These are phyloP conservation scores for Pichia deserticola DNA, from an alignment of 805 yeast genomes.

Conservation along the genomic window DNA sequence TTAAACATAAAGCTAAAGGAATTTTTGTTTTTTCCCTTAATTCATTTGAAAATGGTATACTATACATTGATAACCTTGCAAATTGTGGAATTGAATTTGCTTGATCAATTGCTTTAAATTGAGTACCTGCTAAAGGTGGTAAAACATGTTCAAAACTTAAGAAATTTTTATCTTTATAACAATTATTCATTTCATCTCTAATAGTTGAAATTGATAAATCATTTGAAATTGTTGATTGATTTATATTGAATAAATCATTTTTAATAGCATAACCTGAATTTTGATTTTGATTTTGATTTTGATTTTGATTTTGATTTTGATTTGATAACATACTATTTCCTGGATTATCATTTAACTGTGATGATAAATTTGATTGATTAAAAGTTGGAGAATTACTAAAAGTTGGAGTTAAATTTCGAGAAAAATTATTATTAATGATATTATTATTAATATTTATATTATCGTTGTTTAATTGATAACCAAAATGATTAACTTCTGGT, in stretches of 20 bases:
- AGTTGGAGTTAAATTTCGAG: no score
- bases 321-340: no score
- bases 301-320: no score
- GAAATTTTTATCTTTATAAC: conserved; percentile 40
- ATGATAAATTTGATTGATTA: no score
- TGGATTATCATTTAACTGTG: no score
- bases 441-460: neutral
- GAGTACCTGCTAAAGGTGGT: conserved; percentile 79
- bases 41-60: conserved; percentile 68
- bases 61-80: conserved; percentile 72
- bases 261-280: neutral
- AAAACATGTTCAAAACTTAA: conserved; percentile 67
- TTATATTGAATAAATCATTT: conserved; percentile 5
- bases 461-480: neutral
- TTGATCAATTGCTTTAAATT: conserved; percentile 66
- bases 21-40: conserved; percentile 61
- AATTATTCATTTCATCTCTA: conserved; percentile 27
- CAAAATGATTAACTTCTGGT: neutral
- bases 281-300: neutral
- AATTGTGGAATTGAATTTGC: conserved; percentile 79
- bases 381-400: no score
- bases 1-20: conserved; percentile 73
- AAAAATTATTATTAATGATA: no score
- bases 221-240: conserved; percentile 9
- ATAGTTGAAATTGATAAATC: conserved; percentile 33